A percentile compares a stretch with the other conserved stretches of the same genome.
Evolutionary conservation across 75 land plant species (phyloP).

Genomic region (Pinus tabuliformis): DNA sequence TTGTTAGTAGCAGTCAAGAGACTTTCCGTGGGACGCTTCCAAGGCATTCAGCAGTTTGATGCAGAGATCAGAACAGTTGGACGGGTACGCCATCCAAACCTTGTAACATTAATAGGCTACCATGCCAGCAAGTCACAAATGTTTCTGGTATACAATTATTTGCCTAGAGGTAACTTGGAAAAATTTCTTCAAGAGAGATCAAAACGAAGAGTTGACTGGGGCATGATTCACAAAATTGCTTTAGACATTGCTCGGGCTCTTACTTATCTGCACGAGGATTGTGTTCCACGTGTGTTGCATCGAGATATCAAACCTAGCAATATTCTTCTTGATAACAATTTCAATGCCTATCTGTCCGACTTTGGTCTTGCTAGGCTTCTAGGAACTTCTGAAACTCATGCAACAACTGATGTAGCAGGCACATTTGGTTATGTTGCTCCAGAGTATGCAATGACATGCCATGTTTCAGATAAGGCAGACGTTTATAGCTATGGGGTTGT

Average conservation of each 20-base stretch:
- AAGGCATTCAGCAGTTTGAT: constrained; percentile 77
- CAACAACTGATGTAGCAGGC: constrained; percentile 84
- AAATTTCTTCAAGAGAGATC: constrained; percentile 45
- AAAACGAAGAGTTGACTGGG: constrained; percentile 35
- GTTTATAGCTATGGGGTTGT: constrained; percentile 94
- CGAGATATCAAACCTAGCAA: constrained; percentile 93
- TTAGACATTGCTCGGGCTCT: constrained; percentile 70
- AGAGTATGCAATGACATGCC: constrained; percentile 85
- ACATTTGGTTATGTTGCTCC: constrained; percentile 93
- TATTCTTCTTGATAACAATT: constrained; percentile 69
- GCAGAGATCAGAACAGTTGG: constrained; percentile 81
- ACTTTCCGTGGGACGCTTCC: constrained; percentile 68
- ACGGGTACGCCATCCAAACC: constrained; percentile 56
- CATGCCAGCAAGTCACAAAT: constrained; percentile 72
- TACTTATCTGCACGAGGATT: constrained; percentile 76
- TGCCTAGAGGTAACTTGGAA: constrained; percentile 82
- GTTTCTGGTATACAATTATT: constrained; percentile 82
- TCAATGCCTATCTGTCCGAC: constrained; percentile 76
- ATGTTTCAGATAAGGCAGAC: constrained; percentile 83
- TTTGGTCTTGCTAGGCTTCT: constrained; percentile 80
- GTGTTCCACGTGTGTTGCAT: constrained; percentile 67
- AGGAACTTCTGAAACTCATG: constrained; percentile 73
- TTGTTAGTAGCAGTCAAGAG: constrained; percentile 74
- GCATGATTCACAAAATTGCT: constrained; percentile 69
- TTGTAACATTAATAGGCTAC: constrained; percentile 81